Percentiles rank a stretch among this genome's conserved stretches.
These are phyloP conservation scores for Lipomyces yamadae DNA, from an alignment of 805 yeast genomes.

Conservation along the genomic window DNA sequence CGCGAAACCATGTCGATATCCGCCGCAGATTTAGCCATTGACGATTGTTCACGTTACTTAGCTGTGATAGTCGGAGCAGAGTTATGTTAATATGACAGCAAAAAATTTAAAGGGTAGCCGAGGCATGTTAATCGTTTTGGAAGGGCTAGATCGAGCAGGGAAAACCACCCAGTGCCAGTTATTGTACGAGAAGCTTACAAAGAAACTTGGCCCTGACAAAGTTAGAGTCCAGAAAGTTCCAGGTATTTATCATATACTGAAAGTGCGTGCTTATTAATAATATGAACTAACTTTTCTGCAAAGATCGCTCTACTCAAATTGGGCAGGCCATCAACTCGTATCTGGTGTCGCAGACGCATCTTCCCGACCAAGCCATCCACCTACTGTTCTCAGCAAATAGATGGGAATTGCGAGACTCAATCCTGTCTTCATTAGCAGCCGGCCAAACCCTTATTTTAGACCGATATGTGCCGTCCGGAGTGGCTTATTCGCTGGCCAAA, in stretches of 20 bases:
- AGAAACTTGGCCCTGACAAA: conserved; percentile 42
- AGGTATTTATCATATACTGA: conserved; percentile 18
- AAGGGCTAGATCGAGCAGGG: conserved; percentile 95
- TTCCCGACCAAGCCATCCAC: conserved; percentile 84
- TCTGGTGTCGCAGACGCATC: conserved; percentile 53
- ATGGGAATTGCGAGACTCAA: conserved; percentile 74
- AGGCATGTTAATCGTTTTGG: conserved; percentile 80
- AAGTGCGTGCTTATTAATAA: background rate
- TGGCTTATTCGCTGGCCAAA: conserved; percentile 90
- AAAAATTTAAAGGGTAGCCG: conserved; percentile 44
- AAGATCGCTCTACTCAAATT: conserved; percentile 77
- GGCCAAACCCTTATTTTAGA: conserved; percentile 76
- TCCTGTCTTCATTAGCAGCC: conserved; percentile 51
- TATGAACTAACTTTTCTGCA: background rate
- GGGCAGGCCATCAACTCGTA: conserved; percentile 81
- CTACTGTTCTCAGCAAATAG: conserved; percentile 88
- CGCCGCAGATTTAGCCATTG: too few relatives aligned
- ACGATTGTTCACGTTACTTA: background rate
- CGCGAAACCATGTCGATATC: too few relatives aligned
- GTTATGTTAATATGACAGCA: conserved; percentile 9
- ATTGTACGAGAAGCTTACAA: conserved; percentile 45
- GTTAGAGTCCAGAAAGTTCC: conserved; percentile 77
- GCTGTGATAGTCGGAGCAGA: background rate
- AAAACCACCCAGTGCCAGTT: conserved; percentile 78
- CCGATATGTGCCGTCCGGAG: conserved; percentile 89